A percentile compares a stretch with the other conserved stretches of the same genome.
Conservation (phyloP, 2,329 filamentous ascomycete species). For the Paramyrothecium roridum region DNA sequence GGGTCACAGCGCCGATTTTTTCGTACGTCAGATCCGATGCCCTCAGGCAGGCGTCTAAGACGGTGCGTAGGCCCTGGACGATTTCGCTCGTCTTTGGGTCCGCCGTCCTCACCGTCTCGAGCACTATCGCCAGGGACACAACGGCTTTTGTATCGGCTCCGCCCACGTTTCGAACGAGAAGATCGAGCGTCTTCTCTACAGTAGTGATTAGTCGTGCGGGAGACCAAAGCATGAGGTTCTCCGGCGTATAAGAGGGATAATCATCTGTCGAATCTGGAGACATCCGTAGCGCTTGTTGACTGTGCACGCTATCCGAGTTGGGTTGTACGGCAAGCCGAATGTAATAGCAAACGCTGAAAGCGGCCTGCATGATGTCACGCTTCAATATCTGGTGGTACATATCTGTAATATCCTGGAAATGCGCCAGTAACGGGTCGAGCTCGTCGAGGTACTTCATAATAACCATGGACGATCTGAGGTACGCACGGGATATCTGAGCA, state of each 20-base stretch:
- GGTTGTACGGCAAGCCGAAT: constrained; percentile 34
- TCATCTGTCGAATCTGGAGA: constrained; percentile 31
- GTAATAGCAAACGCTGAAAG: constrained; percentile 54
- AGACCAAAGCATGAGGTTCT: constrained; percentile 39
- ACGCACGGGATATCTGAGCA: constrained; percentile 47
- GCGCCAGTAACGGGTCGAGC: constrained; percentile 42
- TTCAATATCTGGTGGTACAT: constrained; percentile 52
- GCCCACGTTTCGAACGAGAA: constrained; percentile 41
- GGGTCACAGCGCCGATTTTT: constrained; percentile 15
- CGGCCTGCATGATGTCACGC: constrained; percentile 52
- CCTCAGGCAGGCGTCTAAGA: constrained; percentile 43
- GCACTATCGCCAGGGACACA: constrained; percentile 43
- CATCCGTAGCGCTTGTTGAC: constrained; percentile 26
- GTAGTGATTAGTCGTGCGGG: constrained; percentile 35
- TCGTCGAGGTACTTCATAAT: constrained; percentile 55
- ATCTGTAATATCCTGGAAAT: constrained; percentile 45
- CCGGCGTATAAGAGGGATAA: constrained; percentile 27
- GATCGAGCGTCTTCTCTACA: constrained; percentile 45
- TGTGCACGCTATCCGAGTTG: constrained; percentile 22
- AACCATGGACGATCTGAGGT: constrained; percentile 52
- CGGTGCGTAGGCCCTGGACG: constrained; percentile 33
- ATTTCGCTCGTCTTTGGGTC: constrained; percentile 41
- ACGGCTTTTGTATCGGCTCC: constrained; percentile 50
- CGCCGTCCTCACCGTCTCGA: constrained; percentile 39
- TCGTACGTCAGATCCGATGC: constrained; percentile 41